Percentiles rank a stretch among this genome's conserved stretches.
Evolutionary conservation across 257 asterid genomes (phyloP).

Genomic region (Pogostemon cablin): DNA sequence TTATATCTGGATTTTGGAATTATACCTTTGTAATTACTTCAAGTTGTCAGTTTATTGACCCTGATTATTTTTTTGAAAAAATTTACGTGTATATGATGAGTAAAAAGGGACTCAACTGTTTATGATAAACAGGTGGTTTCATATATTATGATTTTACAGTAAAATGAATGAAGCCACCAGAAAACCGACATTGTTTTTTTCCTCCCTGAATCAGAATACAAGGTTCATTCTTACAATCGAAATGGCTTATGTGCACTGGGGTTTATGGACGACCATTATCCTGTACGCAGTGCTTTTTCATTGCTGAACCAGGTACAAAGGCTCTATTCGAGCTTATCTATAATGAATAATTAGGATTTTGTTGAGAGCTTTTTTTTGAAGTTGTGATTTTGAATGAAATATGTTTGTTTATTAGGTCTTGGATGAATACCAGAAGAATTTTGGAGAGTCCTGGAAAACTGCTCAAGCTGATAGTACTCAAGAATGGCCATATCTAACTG

Average conservation of each 20-base stretch:
- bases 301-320: constrained; percentile 73
- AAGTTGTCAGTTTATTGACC: neutral
- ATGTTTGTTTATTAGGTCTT: constrained; percentile 53
- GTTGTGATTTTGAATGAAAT: neutral
- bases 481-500: constrained; percentile 79
- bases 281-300: constrained; percentile 92
- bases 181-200: constrained; percentile 5
- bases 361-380: constrained; percentile 3
- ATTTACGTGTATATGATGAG: constrained; percentile 3
- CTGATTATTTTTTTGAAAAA: neutral
- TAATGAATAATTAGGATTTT: neutral
- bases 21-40: neutral
- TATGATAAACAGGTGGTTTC: neutral
- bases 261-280: constrained; percentile 93
- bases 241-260: constrained; percentile 86
- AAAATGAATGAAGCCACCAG: neutral
- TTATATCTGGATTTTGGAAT: constrained; percentile 8
- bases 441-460: constrained; percentile 84
- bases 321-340: constrained; percentile 1
- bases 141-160: neutral
- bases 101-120: neutral
- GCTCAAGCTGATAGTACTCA: constrained; percentile 64
- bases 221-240: constrained; percentile 77
- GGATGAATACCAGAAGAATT: constrained; percentile 82
- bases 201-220: constrained; percentile 57